Evolutionary conservation across 2,329 filamentous ascomycete species (phyloP), one percentile per base, ranked within the genome.

Genomic region (Fusarium incarnatum): DNA sequence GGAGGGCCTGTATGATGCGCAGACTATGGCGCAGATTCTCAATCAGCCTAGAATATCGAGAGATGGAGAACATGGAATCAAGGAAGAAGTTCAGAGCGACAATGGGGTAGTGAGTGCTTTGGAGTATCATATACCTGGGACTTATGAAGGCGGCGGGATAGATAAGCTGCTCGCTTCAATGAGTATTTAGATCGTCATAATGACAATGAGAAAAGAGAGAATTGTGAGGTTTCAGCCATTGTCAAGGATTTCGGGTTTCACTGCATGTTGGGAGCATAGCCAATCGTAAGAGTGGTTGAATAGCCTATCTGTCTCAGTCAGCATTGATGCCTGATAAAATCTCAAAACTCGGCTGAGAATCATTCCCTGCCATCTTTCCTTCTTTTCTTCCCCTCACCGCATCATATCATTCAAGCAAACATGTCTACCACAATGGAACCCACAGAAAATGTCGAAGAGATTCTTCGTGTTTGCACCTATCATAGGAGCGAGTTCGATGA

Each of bases 1-100:
- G 11, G 69, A 72, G 15, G 69, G 69, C 5, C 13, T 72, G 13
- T 72, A 71, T n/a, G 69, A 72, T 40, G 56, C 68, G 6, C 47
- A 37, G 22, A 49, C 48, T 5, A 60, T 72, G 60, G 49, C 60
- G 8, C 27, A 9, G 1, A 61, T 72, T 11, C 41, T 72, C 12
- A 27, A 46, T 8, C 13, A 45, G 1, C 25, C 71, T 1, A 47
- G n/a, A 8, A 20, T 15, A 4, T 49, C 30, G 6, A 54, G 47
- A 16, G 61, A 64, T 3, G 3, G 16, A 2, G 22, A 8, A 9
- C 9, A 6, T 2, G 7, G 12, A 2, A 11, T 23, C 1, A 23
- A 59, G 3, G 6, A 28, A 23, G 25, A 50, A 8, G 6, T 7
- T 10, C 1, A 11, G 3, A 13, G 4, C 16, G 41, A 4, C 0